Base-by-base conservation (phyloP, 2,329 filamentous ascomycete genomes). In the Alternaria novae-zelandiae region DNA sequence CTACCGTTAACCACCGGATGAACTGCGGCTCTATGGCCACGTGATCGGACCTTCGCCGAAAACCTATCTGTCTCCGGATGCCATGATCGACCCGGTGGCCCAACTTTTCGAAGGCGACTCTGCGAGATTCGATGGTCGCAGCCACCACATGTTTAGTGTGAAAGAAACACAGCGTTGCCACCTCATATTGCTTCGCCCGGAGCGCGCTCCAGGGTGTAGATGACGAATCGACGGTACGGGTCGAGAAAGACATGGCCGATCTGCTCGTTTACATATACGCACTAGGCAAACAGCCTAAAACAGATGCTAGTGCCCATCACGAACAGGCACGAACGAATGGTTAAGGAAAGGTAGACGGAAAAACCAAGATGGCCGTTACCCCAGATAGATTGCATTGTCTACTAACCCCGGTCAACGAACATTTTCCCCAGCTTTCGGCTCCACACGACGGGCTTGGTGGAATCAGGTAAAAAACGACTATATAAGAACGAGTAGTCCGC, bases 1-100 rank as follows among this genome's bases (percentile, higher is more conserved):
- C 20, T 20, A 28, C 17, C 36, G 41, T 46, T 46, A 59, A 26
- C 57, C 57, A 59, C 57, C 57, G 49, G 57, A 26, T 59, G 57
- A 59, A 59, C 13, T 54, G 20, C 57, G 47, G 57, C 26, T 45
- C 36, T 30, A 41, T 30, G 17, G 28, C 28, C 28, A 51, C 28
- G 28, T 51, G 49, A 51, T 32, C 49, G 49, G 49, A 51, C 28
- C 17, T n/a, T 51, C 12, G 17, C 49, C 49, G 26, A 51, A 36
- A 43, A 54, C 13, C n/a, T 46, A 45, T 15, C 20, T 45, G 57
- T 53, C 45, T 21, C 45, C 57, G 15, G 47, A 17, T 54, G 49
- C 36, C 9, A 13, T 13, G 36, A 54, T 59, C 41, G 57, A 44
- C 57, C 49, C 57, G 57, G 54, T 46, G 57, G 49, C 41, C 49